Evolutionary conservation across 2,329 filamentous ascomycete genomes (phyloP), one percentile per base, ranked within the genome.

Genomic region (Daldinia sp.): DNA sequence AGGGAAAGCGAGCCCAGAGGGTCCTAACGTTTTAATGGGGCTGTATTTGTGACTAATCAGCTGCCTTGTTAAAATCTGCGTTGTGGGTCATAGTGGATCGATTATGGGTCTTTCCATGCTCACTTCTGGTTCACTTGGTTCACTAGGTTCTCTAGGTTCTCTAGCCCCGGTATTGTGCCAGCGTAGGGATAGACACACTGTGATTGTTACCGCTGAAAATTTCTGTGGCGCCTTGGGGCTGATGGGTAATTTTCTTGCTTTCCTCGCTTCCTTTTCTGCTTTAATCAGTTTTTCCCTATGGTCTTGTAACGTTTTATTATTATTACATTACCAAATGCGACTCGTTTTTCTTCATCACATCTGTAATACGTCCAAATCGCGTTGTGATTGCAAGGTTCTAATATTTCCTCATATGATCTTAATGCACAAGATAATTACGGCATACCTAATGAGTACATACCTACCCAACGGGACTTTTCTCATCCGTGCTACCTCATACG

Each of bases 21-120:
- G 72, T 60, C 72, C 65, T 60, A 72, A 73, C 74, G 72, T 76
- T 78, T 78, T 77, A 78, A 79, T 74, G 77, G 77, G 75, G 75
- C 73, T 64, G 62, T 60, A 67, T 67, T 72, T 74, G 77, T 76
- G 77, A 78, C 76, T 78, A 78, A 79, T 78, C 76, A 78, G 72
- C 73, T 74, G 72, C 65, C 69, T 30, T 68, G 64, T 68, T 70
- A 62, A 67, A 71, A 73, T 73, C 71, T 69, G 68, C 53, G 46
- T 63, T 60, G 65, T 71, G 65, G 68, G 28, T 39, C 30, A 1
- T 26, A 54, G 63, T 66, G 70, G 70, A 50, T 6, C 18, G 4
- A n/a, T 30, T 37, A 33, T 51, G 23, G 46, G 26, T 30, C 7
- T 13, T 7, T n/a, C 3, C 13, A 4, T 28, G 33, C 33, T 35